Conservation (phyloP, 2,329 filamentous ascomycete species). For the Alternaria metachromatica region DNA sequence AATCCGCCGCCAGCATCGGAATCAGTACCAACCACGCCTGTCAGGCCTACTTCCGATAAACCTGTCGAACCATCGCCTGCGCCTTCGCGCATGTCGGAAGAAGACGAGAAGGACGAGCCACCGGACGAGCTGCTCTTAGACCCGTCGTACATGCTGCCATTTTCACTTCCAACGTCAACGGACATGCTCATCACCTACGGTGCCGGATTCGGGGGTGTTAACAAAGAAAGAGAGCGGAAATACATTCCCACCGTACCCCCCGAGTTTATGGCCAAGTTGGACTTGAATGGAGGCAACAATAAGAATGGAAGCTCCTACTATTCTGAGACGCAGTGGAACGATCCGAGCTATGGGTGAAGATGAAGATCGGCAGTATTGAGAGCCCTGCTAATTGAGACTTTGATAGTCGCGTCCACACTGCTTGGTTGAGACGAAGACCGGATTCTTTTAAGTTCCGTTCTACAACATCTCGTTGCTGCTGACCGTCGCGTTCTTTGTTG, state of each 20-base stretch:
- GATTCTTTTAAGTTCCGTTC: constrained; percentile 3
- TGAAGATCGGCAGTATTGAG: neutral
- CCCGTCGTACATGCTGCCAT: constrained; percentile 89
- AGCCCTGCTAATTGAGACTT: constrained; percentile 8
- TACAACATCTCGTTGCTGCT: neutral
- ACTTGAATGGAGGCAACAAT: constrained; percentile 58
- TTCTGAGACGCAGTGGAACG: constrained; percentile 42
- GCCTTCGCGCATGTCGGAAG: constrained; percentile 45
- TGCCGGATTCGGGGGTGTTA: constrained; percentile 90
- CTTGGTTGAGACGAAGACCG: constrained; percentile 7
- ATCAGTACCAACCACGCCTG: constrained; percentile 41
- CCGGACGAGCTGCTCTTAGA: constrained; percentile 82
- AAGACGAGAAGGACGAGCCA: constrained; percentile 71
- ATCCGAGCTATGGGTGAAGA: constrained; percentile 43
- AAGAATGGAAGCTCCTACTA: constrained; percentile 42
- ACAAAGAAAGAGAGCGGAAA: constrained; percentile 88
- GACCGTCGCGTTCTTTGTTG: neutral
- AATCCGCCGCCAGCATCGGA: constrained; percentile 47
- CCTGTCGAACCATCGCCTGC: constrained; percentile 40
- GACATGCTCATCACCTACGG: constrained; percentile 98
- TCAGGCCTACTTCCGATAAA: constrained; percentile 33
- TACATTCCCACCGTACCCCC: constrained; percentile 95
- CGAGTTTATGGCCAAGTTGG: constrained; percentile 89
- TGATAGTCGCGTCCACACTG: constrained; percentile 9
- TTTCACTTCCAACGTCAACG: constrained; percentile 92